Conservation (phyloP, 148 eudicot species). For the Fagopyrum homotropicum region DNA sequence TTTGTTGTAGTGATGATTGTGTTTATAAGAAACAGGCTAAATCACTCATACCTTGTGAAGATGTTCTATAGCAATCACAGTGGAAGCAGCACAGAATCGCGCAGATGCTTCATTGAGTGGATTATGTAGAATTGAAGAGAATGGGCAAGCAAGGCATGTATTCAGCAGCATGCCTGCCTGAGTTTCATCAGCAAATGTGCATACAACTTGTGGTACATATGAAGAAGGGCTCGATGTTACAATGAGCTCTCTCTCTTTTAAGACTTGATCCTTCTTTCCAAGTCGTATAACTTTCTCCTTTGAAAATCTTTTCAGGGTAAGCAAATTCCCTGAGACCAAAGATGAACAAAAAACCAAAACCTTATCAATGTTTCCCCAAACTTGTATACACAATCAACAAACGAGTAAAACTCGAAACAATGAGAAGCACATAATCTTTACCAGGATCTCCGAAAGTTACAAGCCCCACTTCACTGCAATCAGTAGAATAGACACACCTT, state of each 20-base stretch:
- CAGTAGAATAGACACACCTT: conserved; percentile 63
- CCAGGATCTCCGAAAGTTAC: conserved; percentile 63
- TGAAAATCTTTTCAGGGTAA: conserved; percentile 74
- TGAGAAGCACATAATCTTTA: conserved; percentile 13
- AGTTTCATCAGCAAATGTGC: conserved; percentile 73
- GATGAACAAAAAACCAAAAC: background rate
- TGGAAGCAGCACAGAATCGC: conserved; percentile 75
- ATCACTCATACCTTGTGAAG: conserved; percentile 62
- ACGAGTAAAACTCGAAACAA: background rate
- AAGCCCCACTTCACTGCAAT: conserved; percentile 89
- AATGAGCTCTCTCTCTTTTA: conserved; percentile 71
- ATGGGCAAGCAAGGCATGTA: conserved; percentile 64
- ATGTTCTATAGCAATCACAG: conserved; percentile 60
- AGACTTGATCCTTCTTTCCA: conserved; percentile 67
- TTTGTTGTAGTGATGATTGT: background rate
- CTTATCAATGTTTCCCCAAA: conserved; percentile 2
- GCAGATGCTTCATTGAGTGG: conserved; percentile 76
- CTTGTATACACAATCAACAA: background rate
- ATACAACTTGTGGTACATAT: conserved; percentile 60
- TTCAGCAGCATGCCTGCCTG: conserved; percentile 74
- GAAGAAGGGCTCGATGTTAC: conserved; percentile 40
- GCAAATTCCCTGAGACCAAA: conserved; percentile 39
- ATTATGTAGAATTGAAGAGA: conserved; percentile 53
- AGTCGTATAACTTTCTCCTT: conserved; percentile 74
- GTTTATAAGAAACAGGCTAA: conserved; percentile 4